Evolutionary conservation across 1,284 basidiomycete genomes (phyloP).

Genomic region (Austropuccinia psidii): DNA sequence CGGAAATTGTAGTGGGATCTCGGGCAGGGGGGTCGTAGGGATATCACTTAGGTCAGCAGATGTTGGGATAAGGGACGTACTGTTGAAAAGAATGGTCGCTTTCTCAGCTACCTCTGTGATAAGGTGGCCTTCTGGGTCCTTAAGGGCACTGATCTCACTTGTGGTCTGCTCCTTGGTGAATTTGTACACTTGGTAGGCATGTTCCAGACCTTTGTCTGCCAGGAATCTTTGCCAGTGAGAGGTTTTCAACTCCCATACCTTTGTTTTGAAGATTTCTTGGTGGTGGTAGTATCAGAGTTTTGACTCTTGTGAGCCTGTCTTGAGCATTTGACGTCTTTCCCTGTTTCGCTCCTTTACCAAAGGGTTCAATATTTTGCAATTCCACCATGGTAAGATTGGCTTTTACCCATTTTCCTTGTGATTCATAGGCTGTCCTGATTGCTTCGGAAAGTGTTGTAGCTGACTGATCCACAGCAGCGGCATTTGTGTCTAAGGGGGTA

Average conservation of each 20-base stretch:
- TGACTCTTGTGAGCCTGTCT: background rate
- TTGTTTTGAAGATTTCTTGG: conserved; percentile 2
- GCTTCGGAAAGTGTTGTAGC: too few species aligned
- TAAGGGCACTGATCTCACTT: background rate
- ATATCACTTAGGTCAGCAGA: background rate
- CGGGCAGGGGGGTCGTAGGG: background rate
- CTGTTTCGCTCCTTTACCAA: background rate
- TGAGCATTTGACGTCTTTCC: background rate
- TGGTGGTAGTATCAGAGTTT: background rate
- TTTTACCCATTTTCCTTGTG: too few species aligned
- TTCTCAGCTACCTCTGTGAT: background rate
- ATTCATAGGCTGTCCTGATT: too few species aligned
- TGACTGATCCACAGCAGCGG: too few species aligned
- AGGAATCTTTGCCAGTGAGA: background rate
- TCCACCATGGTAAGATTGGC: background rate
- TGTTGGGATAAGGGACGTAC: background rate
- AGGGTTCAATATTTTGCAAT: background rate
- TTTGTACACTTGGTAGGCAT: background rate
- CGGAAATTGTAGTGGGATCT: too few species aligned
- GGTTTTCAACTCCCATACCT: background rate
- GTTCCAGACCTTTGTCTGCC: background rate
- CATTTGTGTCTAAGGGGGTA: too few species aligned
- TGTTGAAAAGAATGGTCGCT: background rate
- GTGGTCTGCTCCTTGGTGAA: background rate
- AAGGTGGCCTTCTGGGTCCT: background rate